Percentiles rank a stretch among this genome's conserved stretches.
These are phyloP conservation scores for Neonectria magnoliae DNA, from an alignment of 2,329 filamentous ascomycete species.

Conservation along the genomic window DNA sequence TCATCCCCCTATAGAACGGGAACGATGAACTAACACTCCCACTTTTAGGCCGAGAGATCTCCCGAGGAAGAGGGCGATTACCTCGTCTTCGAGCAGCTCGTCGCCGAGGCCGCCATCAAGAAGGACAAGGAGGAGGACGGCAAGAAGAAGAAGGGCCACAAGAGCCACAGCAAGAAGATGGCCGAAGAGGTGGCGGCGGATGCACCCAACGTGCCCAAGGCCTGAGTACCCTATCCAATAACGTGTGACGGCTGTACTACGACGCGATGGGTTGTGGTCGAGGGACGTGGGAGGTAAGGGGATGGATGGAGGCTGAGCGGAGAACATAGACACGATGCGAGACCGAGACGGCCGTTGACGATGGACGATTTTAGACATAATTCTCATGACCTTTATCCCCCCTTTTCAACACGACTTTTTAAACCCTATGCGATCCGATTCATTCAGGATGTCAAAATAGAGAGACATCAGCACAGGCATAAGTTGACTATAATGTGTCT, in stretches of 20 bases:
- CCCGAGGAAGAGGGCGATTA: conserved; percentile 98
- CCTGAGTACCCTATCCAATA: conserved; percentile 1
- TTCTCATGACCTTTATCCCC: conserved; percentile 35
- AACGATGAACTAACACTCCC: conserved; percentile 13
- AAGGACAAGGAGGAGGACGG: conserved; percentile 86
- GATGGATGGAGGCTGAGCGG: conserved; percentile 21
- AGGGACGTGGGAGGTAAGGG: conserved; percentile 2
- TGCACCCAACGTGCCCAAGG: conserved; percentile 36
- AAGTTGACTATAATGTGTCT: conserved; percentile 14
- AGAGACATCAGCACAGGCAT: not conserved
- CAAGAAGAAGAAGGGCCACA: conserved; percentile 67
- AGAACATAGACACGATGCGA: conserved; percentile 23
- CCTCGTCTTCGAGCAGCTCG: conserved; percentile 97
- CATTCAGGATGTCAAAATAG: not conserved
- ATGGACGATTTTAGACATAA: conserved; percentile 41
- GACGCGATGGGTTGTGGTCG: not conserved
- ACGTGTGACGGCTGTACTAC: not conserved
- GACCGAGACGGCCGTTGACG: conserved; percentile 37
- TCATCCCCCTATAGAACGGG: no score
- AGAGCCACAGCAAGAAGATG: conserved; percentile 49
- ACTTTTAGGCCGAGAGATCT: conserved; percentile 78
- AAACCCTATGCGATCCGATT: not conserved
- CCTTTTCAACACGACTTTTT: conserved; percentile 7
- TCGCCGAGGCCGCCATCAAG: conserved; percentile 95
- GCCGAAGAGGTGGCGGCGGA: conserved; percentile 42